Base-by-base conservation (phyloP, 345 rosid species). In the Linum lewisii region DNA sequence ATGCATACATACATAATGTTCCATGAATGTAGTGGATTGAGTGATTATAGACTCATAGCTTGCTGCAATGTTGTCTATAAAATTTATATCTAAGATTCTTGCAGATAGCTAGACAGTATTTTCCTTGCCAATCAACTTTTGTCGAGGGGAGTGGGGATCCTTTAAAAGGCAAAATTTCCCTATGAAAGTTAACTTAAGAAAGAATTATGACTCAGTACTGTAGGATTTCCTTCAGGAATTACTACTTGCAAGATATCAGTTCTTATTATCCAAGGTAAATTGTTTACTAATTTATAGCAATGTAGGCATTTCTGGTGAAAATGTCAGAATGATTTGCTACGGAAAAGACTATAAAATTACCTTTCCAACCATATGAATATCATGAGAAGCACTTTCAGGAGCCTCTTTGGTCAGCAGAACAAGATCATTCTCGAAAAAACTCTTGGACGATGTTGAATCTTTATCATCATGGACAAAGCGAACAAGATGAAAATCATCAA, bases 401-500 rank as follows among this genome's bases (percentile, higher is more conserved):
- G 75, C 78, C 66, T 85, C 94, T 86, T 81, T 92, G 23, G 97
- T 84, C 51, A 92, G 81, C 79, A 92, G 81, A 70, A 92, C 64
- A 70, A 89, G 94, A 76, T 92, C 99, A 75, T 88, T 92, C 66
- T 92, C 99, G 2, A 77, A 68, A 64, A 88, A 83, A 75, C 78
- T 79, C 81, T 71, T 89, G 25, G 82, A 72, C 59, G 82, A 73
- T 62, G 78, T 66, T 63, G 76, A 76, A 68, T 78, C 79, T 49
- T 65, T 68, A 69, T 78, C 90, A 42, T 92, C 99, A 68, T 86
- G 94, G 60, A 89, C 83, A 77, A 86, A 88, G 55, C 97, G 97
- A 66, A 88, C 82, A 70, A 86, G 83, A 78, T 92, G 98, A 64
- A 92, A 92, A 58, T 88, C 94, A 59, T 92, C 99, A 73, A 92